Evolutionary conservation across 169 alveolate species (phyloP), one percentile per base, ranked within the genome.

Genomic region (Ichthyophthirius multifiliis): DNA sequence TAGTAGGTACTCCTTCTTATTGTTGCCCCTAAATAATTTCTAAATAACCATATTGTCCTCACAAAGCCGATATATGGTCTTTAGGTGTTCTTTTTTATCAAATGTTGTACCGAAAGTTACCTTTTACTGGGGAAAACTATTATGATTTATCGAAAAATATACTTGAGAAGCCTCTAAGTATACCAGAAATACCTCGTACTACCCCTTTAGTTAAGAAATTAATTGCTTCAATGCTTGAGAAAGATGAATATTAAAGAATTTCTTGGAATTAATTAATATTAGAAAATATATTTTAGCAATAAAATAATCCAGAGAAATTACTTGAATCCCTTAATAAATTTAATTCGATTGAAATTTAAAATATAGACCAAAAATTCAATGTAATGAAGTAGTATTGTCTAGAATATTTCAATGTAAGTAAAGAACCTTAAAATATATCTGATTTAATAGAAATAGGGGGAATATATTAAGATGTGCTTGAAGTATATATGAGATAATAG

Each of bases 1-100:
- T 55, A 27, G 27, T 55, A 0, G 71, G 71, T 3, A 27, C 71
- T 55, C 71, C 71, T 20, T 27, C 23, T 27, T 55, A 55, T 55
- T 27, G 23, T 34, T 55, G 43, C 6, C 71, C 71, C 2, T 6
- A 55, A 27, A 27, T 55, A 55, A 34, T 55, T 27, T 23, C 35
- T 4, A 2, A 55, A 27, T 27, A 55, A 55, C 43, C 23, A 23
- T 55, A 55, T 23, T 55, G 71, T 7, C 71, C 71, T 0, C 23
- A 55, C 23, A 55, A 55, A 9, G 71, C 71, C 6, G 71, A 55
- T 55, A 55, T 55, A 39, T 55, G 71, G 71, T 55, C 71, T 2
- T 5, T 55, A 55, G 71, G 71, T 55, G 31, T 55, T 34, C 23
- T 55, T 55, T 55, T 55, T 39, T 55, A 55, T 55, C 43, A 55